Conservation (phyloP, 1,284 basidiomycete species). For the Marasmius tenuissimus region DNA sequence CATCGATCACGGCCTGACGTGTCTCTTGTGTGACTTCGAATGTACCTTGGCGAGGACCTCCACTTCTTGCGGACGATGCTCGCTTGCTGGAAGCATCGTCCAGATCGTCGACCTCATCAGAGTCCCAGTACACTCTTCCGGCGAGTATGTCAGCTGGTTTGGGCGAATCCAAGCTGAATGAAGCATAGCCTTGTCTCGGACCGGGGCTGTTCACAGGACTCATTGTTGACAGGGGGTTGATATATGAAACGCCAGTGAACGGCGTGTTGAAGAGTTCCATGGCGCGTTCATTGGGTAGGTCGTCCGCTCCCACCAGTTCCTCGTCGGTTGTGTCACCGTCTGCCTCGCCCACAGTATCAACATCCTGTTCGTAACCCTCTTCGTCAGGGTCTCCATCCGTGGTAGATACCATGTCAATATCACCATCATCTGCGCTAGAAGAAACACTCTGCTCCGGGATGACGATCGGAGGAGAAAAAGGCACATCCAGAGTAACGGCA, state of each 20-base stretch:
- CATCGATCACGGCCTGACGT: constrained; percentile 60
- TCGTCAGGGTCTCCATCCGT: constrained; percentile 38
- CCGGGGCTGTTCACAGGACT: constrained; percentile 51
- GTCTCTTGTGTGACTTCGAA: constrained; percentile 43
- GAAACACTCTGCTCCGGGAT: constrained; percentile 37
- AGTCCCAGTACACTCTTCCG: constrained; percentile 51
- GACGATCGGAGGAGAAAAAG: constrained; percentile 28
- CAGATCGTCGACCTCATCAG: constrained; percentile 43
- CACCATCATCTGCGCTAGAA: constrained; percentile 29
- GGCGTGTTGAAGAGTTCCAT: constrained; percentile 60
- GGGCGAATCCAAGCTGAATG: constrained; percentile 38
- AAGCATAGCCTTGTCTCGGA: constrained; percentile 33
- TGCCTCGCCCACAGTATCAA: constrained; percentile 46
- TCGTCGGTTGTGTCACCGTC: constrained; percentile 75
- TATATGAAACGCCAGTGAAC: constrained; percentile 51
- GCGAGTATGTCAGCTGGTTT: constrained; percentile 67
- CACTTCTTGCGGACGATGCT: constrained; percentile 22
- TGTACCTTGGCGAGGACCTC: constrained; percentile 54
- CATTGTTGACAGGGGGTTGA: constrained; percentile 73
- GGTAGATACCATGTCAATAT: constrained; percentile 41
- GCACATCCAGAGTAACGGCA: constrained; percentile 35
- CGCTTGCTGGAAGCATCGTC: constrained; percentile 31
- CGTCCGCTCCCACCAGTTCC: constrained; percentile 70
- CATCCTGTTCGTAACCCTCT: constrained; percentile 36
- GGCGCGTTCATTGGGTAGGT: constrained; percentile 69